A percentile compares a stretch with the other conserved stretches of the same genome.
These are phyloP conservation scores for Penstemon davidsonii DNA, from an alignment of 257 asterid genomes.

Conservation along the genomic window DNA sequence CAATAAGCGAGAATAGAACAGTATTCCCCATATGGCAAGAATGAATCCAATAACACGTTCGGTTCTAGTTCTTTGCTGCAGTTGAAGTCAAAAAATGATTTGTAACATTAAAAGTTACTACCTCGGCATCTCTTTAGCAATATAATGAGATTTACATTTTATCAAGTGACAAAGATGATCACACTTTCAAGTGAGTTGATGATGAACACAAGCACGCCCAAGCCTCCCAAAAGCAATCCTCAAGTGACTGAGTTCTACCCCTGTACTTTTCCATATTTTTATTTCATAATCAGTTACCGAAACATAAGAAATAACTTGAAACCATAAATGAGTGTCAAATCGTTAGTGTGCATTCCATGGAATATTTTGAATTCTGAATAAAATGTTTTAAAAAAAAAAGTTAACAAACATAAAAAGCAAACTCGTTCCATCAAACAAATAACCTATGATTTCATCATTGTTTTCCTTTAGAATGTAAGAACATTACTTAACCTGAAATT, in stretches of 20 bases:
- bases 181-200: constrained; percentile 92
- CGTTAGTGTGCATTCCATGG: constrained; percentile 13
- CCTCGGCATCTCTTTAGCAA: constrained; percentile 31
- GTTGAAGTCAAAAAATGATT: constrained; percentile 35
- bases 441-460: constrained; percentile 12
- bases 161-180: constrained; percentile 41
- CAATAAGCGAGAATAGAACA: constrained; percentile 87
- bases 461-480: constrained; percentile 16
- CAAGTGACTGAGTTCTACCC: constrained; percentile 69
- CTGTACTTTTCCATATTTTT: constrained; percentile 48
- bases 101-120: constrained; percentile 32
- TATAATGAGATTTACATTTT: constrained; percentile 31
- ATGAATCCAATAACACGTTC: constrained; percentile 89
- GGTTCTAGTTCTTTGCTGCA: constrained; percentile 95
- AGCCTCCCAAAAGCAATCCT: constrained; percentile 99
- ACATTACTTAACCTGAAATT: constrained; percentile 64
- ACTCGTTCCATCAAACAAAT: background rate
- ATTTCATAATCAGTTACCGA: constrained; percentile 25
- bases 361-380: too few species aligned
- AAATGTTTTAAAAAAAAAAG: too few species aligned
- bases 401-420: background rate
- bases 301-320: background rate
- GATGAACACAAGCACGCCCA: constrained; percentile 99
- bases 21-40: constrained; percentile 98
- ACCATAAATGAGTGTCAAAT: background rate